Percentiles rank a stretch among this genome's conserved stretches.
Evolutionary conservation across 225 moss, liverwort and hornwort species (phyloP).

Genomic region (Anthoceros angustus): DNA sequence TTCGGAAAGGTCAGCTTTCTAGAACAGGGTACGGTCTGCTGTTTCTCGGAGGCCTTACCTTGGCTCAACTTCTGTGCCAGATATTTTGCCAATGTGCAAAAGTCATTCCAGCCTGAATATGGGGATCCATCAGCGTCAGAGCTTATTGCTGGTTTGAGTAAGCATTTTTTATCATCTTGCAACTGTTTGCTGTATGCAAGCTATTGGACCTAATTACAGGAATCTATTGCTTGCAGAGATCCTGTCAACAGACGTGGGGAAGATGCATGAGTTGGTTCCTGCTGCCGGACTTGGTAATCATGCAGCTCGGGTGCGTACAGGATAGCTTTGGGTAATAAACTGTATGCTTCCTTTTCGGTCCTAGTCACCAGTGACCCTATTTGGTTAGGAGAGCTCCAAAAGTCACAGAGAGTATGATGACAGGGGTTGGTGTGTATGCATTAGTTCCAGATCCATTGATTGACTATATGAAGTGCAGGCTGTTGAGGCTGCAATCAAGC

Average conservation of each 20-base stretch:
- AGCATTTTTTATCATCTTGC: conserved; percentile 12
- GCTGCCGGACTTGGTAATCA: conserved; percentile 62
- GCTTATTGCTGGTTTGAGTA: conserved; percentile 69
- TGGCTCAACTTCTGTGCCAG: conserved; percentile 17
- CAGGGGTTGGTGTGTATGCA: too few species aligned
- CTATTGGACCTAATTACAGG: not conserved
- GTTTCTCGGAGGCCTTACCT: not conserved
- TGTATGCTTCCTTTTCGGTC: too few species aligned
- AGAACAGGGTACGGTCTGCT: not conserved
- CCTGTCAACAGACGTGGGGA: conserved; percentile 50
- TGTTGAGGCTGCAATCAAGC: conserved; percentile 65
- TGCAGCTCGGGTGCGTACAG: conserved; percentile 42
- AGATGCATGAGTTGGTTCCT: conserved; percentile 76
- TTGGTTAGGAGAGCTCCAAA: too few species aligned
- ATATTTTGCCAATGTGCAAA: conserved; percentile 67
- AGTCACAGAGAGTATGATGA: too few species aligned
- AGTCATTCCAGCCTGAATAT: conserved; percentile 45
- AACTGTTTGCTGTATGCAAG: not conserved
- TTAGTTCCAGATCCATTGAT: too few species aligned
- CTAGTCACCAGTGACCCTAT: too few species aligned
- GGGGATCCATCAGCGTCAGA: conserved; percentile 57
- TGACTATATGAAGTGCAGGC: conserved; percentile 21
- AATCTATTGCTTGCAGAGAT: conserved; percentile 27
- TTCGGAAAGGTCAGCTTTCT: not conserved
- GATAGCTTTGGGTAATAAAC: too few species aligned